phyloP scores from a whole-genome alignment of 75 land plant species.

The Cupressus sempervirens region DNA sequence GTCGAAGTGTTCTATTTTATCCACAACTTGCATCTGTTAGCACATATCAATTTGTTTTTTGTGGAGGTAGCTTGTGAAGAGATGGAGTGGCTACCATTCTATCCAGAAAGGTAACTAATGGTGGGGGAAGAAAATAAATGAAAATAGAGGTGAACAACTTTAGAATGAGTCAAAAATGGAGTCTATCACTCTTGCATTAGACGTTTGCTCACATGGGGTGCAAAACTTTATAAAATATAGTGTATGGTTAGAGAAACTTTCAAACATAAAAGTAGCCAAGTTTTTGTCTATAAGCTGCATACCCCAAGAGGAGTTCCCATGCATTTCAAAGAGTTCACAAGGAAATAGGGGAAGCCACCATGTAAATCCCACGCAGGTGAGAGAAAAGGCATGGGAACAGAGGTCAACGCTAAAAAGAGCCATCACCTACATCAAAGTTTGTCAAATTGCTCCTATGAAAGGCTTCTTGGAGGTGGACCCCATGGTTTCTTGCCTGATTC shows the following conservation, averaged over 20 bases:
- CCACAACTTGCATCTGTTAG: conserved; percentile 89
- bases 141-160: conserved; percentile 28
- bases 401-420: too few species aligned
- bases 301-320: too few species aligned
- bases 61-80: conserved; percentile 98
- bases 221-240: conserved; percentile 80
- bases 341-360: too few species aligned
- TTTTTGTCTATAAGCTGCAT: conserved; percentile 77
- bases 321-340: too few species aligned
- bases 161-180: conserved; percentile 38
- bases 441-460: too few species aligned
- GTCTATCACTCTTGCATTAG: conserved; percentile 47
- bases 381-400: too few species aligned
- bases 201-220: conserved; percentile 84
- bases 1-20: conserved; percentile 86
- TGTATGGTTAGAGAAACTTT: conserved; percentile 76
- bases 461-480: too few species aligned
- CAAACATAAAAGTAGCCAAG: conserved; percentile 63
- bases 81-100: conserved; percentile 94
- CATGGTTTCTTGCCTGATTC: too few species aligned
- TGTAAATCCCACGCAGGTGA: too few species aligned
- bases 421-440: too few species aligned
- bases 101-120: conserved; percentile 34
- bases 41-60: conserved; percentile 89
- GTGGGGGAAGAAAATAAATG: conserved; percentile 28